phyloP scores from a whole-genome alignment of 2,329 filamentous ascomycete species.

The Lecanosticta acicola region DNA sequence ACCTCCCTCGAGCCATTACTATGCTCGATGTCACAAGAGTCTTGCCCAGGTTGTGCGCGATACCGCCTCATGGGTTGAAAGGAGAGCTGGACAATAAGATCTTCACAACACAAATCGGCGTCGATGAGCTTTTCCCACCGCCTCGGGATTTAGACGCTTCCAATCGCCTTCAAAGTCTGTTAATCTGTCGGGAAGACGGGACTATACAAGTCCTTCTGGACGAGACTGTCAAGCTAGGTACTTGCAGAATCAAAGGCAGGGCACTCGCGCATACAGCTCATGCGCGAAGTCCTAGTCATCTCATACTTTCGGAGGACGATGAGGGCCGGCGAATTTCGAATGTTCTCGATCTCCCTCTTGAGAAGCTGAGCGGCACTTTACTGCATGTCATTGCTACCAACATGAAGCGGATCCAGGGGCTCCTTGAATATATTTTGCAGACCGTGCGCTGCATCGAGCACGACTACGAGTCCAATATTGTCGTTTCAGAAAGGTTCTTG shows the following conservation, averaged over 20 bases:
- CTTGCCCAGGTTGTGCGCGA: constrained; percentile 59
- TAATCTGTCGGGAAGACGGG: constrained; percentile 19
- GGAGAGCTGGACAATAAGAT: constrained; percentile 23
- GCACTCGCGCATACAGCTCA: constrained; percentile 60
- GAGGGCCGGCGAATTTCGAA: constrained; percentile 7
- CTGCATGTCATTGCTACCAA: constrained; percentile 80
- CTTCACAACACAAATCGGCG: constrained; percentile 24
- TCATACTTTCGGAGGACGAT: constrained; percentile 48
- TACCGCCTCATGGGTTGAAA: constrained; percentile 39
- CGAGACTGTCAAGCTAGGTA: constrained; percentile 28
- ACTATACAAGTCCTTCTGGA: constrained; percentile 26
- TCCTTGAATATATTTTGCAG: constrained; percentile 79
- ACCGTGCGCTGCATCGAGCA: constrained; percentile 70
- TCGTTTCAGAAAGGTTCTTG: constrained; percentile 44
- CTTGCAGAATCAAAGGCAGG: constrained; percentile 11
- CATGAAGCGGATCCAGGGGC: constrained; percentile 74
- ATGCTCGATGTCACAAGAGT: constrained; percentile 71
- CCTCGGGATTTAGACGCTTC: constrained; percentile 7
- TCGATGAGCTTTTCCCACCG: constrained; percentile 24
- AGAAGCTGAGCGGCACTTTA: constrained; percentile 48
- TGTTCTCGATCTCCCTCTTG: constrained; percentile 24
- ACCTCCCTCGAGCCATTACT: constrained; percentile 64
- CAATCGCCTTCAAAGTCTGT: constrained; percentile 19
- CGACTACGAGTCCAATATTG: constrained; percentile 77
- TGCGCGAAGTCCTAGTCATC: constrained; percentile 67